These are phyloP conservation scores for Cicer cuneatum DNA, from an alignment of 306 rosid species.

Conservation along the genomic window DNA sequence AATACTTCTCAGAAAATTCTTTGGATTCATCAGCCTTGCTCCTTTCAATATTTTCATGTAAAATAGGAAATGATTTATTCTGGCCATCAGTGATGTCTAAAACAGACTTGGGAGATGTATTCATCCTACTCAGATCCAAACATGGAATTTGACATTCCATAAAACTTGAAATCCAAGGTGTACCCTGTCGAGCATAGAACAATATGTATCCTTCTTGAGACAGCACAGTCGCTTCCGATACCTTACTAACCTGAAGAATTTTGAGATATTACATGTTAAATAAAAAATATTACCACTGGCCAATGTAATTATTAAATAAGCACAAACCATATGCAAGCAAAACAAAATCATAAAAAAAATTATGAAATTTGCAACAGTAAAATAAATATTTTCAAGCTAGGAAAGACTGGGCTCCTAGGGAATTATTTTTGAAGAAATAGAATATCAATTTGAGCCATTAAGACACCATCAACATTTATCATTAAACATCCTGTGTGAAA, in stretches of 20 bases:
- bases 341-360: neutral
- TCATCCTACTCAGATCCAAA: slow-evolving; percentile 37
- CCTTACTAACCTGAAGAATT: slow-evolving; percentile 69
- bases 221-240: slow-evolving; percentile 59
- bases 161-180: slow-evolving; percentile 73
- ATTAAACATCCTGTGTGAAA: neutral
- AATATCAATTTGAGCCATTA: neutral
- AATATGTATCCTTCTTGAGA: slow-evolving; percentile 86
- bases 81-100: slow-evolving; percentile 55
- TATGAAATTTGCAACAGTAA: neutral
- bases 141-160: slow-evolving; percentile 42
- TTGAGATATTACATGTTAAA: slow-evolving; percentile 9
- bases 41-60: slow-evolving; percentile 11
- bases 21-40: slow-evolving; percentile 39
- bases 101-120: slow-evolving; percentile 75
- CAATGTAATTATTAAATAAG: slow-evolving; percentile 4
- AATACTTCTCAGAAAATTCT: slow-evolving; percentile 23
- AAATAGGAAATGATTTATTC: slow-evolving; percentile 14
- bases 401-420: neutral
- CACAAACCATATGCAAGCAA: slow-evolving; percentile 16
- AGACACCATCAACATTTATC: neutral
- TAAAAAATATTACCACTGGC: neutral
- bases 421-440: neutral
- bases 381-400: neutral
- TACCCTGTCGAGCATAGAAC: slow-evolving; percentile 76